Evolutionary conservation across 129 eudicot genomes (phyloP).

Genomic region (Flaveria robusta): DNA sequence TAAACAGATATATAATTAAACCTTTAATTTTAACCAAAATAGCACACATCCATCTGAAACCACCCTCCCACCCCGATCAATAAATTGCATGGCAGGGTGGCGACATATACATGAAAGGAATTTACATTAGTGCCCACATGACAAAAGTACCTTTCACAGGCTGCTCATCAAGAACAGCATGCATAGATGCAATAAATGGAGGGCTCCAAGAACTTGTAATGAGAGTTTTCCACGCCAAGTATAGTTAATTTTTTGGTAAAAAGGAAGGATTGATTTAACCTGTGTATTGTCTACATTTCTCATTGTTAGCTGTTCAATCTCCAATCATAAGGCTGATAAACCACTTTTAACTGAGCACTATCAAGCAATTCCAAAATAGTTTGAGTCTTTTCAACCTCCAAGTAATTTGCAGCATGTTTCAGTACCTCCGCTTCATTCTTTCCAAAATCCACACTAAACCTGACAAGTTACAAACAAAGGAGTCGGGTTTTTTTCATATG

Average conservation of each 20-base stretch:
- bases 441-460: conserved; percentile 78
- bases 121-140: conserved; percentile 13
- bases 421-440: conserved; percentile 65
- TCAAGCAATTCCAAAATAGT: conserved; percentile 58
- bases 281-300: conserved; percentile 22
- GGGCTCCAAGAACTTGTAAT: conserved; percentile 24
- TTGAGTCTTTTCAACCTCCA: conserved; percentile 47
- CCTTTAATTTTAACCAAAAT: conserved; percentile 5
- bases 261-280: conserved; percentile 14
- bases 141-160: conserved; percentile 7
- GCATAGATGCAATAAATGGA: conserved; percentile 19
- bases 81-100: not conserved
- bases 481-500: not conserved
- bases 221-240: not conserved
- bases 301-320: conserved; percentile 52
- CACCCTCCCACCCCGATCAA: not conserved
- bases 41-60: not conserved
- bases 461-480: conserved; percentile 26
- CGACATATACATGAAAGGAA: conserved; percentile 1
- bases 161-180: conserved; percentile 18
- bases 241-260: not conserved
- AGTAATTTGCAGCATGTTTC: conserved; percentile 69
- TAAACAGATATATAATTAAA: not conserved
- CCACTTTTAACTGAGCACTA: conserved; percentile 54
- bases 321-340: conserved; percentile 72